Evolutionary conservation across 1,284 basidiomycete species (phyloP).

Genomic region (Anthracocystis walkeri): DNA sequence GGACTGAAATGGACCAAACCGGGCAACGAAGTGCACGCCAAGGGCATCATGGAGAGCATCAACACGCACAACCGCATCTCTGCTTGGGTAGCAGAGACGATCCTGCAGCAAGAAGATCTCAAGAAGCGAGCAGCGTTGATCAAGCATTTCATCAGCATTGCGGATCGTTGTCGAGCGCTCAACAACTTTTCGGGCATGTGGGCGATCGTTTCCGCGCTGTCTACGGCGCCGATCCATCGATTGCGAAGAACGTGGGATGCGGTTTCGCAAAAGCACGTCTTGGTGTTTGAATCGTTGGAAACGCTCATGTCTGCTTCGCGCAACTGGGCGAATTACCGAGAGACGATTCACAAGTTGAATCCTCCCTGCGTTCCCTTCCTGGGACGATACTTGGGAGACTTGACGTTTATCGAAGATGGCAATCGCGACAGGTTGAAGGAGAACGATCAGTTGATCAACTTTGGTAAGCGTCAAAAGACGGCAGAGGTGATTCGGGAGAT

Average conservation of each 20-base stretch:
- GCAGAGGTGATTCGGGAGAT: conserved; percentile 96
- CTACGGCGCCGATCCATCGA: conserved; percentile 91
- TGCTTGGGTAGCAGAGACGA: conserved; percentile 92
- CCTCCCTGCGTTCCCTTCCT: conserved; percentile 98
- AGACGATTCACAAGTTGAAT: conserved; percentile 83
- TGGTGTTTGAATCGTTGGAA: conserved; percentile 77
- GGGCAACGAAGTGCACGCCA: conserved; percentile 71
- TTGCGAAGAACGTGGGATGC: conserved; percentile 95
- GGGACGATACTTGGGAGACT: conserved; percentile 93
- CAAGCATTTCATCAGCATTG: conserved; percentile 92
- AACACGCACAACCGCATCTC: conserved; percentile 88
- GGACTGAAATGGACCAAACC: conserved; percentile 71
- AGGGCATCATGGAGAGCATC: conserved; percentile 87
- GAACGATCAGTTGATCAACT: conserved; percentile 83
- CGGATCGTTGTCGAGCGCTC: conserved; percentile 87
- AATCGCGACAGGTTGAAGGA: conserved; percentile 82
- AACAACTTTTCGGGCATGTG: conserved; percentile 97
- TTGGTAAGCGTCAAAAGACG: conserved; percentile 91
- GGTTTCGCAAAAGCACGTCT: conserved; percentile 75
- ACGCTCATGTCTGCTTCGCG: conserved; percentile 86
- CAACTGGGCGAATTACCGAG: conserved; percentile 93
- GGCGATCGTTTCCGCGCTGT: conserved; percentile 93
- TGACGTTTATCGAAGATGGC: conserved; percentile 99
- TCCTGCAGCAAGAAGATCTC: conserved; percentile 86
- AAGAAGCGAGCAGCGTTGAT: conserved; percentile 83